A percentile compares a stretch with the other conserved stretches of the same genome.
Evolutionary conservation across 257 asterid species (phyloP).

Genomic region (Lycium ferocissimum): DNA sequence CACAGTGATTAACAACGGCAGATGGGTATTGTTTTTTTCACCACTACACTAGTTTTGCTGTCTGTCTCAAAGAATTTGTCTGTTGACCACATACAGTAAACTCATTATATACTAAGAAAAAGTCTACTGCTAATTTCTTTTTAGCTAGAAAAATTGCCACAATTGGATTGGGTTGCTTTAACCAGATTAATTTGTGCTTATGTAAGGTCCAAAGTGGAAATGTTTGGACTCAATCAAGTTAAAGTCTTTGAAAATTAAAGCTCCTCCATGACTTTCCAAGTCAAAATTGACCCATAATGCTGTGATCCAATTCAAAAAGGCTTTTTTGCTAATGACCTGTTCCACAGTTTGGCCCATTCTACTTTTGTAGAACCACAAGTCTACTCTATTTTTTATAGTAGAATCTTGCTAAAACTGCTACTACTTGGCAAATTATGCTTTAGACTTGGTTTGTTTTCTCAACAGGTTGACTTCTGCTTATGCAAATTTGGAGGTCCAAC

Average conservation of each 20-base stretch:
- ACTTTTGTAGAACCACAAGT: background rate
- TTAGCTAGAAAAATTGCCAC: background rate
- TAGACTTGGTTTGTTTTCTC: background rate
- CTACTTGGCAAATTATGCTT: no score
- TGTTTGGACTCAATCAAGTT: background rate
- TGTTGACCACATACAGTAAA: background rate
- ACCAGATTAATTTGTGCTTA: background rate
- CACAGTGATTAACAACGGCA: no score
- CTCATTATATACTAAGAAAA: no score
- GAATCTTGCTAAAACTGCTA: background rate
- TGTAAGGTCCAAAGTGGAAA: background rate
- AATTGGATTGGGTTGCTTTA: no score
- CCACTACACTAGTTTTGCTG: background rate
- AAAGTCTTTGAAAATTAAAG: background rate
- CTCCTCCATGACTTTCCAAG: background rate
- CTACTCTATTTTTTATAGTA: background rate
- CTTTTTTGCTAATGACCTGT: background rate
- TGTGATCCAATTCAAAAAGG: background rate
- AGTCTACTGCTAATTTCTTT: background rate
- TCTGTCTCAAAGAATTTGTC: background rate
- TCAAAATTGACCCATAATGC: background rate
- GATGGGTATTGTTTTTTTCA: no score
- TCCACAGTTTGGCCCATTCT: background rate
- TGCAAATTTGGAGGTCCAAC: background rate
- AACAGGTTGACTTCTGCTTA: background rate